Conservation (phyloP, 1,139 yeast genomes). For the Magnusiomyces paraingens region DNA sequence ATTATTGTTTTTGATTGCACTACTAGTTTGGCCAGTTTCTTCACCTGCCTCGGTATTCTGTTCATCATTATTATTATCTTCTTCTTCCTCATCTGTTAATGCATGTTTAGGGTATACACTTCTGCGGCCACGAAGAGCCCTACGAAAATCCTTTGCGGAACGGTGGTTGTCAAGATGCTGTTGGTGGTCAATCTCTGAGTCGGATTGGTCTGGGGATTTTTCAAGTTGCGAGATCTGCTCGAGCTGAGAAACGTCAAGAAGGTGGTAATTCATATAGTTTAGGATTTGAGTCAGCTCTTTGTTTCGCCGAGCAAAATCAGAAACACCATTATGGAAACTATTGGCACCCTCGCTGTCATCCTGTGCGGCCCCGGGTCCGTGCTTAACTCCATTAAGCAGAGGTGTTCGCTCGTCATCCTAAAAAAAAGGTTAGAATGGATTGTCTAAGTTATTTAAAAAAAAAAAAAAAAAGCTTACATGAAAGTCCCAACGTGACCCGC, state of each 20-base stretch:
- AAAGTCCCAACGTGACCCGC: neutral
- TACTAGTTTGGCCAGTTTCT: too few species aligned
- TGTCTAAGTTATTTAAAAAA: neutral
- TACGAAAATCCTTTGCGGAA: too few species aligned
- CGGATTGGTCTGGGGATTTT: neutral
- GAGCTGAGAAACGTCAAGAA: constrained; percentile 25
- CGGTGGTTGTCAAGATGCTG: constrained; percentile 1
- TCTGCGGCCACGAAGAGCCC: too few species aligned
- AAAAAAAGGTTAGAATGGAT: neutral
- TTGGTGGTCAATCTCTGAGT: neutral
- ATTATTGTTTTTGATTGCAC: too few species aligned
- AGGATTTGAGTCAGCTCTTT: constrained; percentile 22
- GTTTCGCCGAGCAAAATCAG: constrained; percentile 17
- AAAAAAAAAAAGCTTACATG: neutral
- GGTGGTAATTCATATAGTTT: constrained; percentile 22
- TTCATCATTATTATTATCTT: too few species aligned
- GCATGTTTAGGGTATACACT: too few species aligned
- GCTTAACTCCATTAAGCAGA: constrained; percentile 13
- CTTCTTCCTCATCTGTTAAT: too few species aligned
- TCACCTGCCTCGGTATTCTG: too few species aligned
- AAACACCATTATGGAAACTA: constrained; percentile 1
- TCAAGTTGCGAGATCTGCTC: constrained; percentile 14
- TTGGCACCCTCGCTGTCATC: constrained; percentile 7
- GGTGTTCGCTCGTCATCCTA: constrained; percentile 14
- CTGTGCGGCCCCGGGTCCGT: constrained; percentile 8